Conservation (phyloP, 345 rosid species). For the Aquilaria sinensis region DNA sequence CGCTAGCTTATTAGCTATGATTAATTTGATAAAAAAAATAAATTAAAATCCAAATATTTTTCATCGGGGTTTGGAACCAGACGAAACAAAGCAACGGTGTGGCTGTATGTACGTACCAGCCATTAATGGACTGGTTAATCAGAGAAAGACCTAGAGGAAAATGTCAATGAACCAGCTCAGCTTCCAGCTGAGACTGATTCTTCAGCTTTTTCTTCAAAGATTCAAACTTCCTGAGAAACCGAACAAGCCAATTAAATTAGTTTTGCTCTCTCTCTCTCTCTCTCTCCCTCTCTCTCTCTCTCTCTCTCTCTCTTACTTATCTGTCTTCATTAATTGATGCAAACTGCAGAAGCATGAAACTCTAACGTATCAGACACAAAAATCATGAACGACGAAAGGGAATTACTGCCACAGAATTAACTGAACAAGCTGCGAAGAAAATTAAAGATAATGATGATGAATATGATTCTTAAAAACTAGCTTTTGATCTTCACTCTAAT, state of each 20-base stretch:
- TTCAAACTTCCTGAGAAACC: slow-evolving; percentile 15
- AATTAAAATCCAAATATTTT: background rate
- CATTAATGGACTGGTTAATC: slow-evolving; percentile 25
- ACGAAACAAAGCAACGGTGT: background rate
- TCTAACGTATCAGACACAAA: slow-evolving; percentile 26
- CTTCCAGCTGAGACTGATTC: slow-evolving; percentile 8
- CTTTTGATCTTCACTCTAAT: slow-evolving; percentile 25
- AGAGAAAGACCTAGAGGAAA: slow-evolving; percentile 42
- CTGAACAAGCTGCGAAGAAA: slow-evolving; percentile 14
- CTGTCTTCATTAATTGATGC: slow-evolving; percentile 12
- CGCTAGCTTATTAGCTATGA: background rate
- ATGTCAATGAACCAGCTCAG: slow-evolving; percentile 12
- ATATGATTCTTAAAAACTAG: slow-evolving; percentile 18
- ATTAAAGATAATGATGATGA: slow-evolving; percentile 11
- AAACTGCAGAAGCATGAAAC: slow-evolving; percentile 18
- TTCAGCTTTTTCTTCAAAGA: slow-evolving; percentile 16
- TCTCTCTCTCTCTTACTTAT: slow-evolving; percentile 18
- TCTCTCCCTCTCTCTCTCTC: slow-evolving; percentile 13
- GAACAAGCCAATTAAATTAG: background rate
- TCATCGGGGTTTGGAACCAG: slow-evolving; percentile 9
- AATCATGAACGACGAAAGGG: slow-evolving; percentile 18
- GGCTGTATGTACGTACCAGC: slow-evolving; percentile 16
- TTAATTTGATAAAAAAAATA: background rate
- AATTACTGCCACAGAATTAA: slow-evolving; percentile 28
- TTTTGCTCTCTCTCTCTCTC: slow-evolving; percentile 15